A percentile compares a stretch with the other conserved stretches of the same genome.
phyloP scores from a whole-genome alignment of 495 filamentous ascomycete genomes.

The Podospora tetraspora region DNA sequence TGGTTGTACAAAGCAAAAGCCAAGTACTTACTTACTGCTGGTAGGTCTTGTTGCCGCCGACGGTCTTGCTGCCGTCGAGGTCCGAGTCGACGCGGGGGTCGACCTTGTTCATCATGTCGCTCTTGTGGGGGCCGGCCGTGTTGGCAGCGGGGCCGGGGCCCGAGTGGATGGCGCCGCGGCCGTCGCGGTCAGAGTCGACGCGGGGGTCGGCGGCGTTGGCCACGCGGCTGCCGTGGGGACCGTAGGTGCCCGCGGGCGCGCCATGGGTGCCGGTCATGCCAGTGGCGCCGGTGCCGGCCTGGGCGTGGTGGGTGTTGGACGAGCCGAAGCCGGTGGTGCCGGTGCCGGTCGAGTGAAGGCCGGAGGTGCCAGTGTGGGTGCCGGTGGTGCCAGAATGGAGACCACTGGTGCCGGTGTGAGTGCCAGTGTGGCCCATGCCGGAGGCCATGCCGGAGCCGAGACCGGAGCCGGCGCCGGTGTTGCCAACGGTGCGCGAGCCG shows the following conservation, averaged over 20 bases:
- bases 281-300: constrained; percentile 30
- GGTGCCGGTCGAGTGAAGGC: neutral
- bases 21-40: constrained; percentile 42
- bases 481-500: constrained; percentile 45
- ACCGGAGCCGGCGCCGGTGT: constrained; percentile 51
- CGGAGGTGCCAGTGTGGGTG: constrained; percentile 25
- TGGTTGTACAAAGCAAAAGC: neutral
- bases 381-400: constrained; percentile 24
- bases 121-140: constrained; percentile 50
- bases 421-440: constrained; percentile 42
- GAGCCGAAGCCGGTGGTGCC: constrained; percentile 18
- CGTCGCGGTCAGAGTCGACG: constrained; percentile 44
- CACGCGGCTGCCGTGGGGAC: constrained; percentile 48
- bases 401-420: constrained; percentile 22
- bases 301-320: constrained; percentile 16
- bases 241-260: constrained; percentile 26
- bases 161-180: constrained; percentile 22
- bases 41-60: constrained; percentile 43
- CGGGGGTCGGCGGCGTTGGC: constrained; percentile 52
- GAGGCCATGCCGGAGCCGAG: constrained; percentile 40
- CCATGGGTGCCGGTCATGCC: constrained; percentile 30
- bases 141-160: constrained; percentile 38
- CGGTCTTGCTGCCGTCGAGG: constrained; percentile 40
- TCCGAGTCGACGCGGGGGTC: constrained; percentile 52
- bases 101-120: constrained; percentile 48